Conservation (phyloP, 202 grass and related monocot species). For the Zizania palustris region DNA sequence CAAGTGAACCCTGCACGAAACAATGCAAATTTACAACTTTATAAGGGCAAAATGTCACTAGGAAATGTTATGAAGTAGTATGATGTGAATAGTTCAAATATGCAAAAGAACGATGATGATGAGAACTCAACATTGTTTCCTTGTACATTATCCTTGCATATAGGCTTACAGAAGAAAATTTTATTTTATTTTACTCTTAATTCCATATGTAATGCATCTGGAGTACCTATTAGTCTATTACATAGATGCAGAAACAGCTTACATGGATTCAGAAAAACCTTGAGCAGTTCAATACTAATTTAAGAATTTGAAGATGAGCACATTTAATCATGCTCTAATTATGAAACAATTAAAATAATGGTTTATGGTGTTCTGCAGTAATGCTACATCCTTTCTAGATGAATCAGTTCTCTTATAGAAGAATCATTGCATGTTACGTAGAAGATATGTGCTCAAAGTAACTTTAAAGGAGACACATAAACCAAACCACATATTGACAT, state of each 20-base stretch:
- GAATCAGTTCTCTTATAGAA: background rate
- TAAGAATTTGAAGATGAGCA: background rate
- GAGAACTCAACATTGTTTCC: background rate
- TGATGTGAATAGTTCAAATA: constrained; percentile 24
- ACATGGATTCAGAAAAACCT: constrained; percentile 17
- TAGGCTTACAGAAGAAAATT: background rate
- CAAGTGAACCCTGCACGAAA: constrained; percentile 70
- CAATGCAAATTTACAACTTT: constrained; percentile 16
- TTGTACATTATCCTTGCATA: constrained; percentile 4
- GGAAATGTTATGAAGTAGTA: background rate
- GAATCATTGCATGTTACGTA: constrained; percentile 1
- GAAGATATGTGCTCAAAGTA: background rate
- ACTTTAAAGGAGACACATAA: background rate
- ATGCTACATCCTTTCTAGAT: background rate
- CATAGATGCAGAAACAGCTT: constrained; percentile 28
- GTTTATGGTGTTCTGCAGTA: background rate
- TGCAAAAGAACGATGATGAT: constrained; percentile 6
- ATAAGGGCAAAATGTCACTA: background rate
- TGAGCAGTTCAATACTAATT: constrained; percentile 1
- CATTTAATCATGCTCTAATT: background rate
- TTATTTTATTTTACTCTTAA: background rate
- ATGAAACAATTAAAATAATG: background rate
- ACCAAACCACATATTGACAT: constrained; percentile 5
- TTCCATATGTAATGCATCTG: constrained; percentile 11
- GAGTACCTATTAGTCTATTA: constrained; percentile 29